Base-by-base conservation (phyloP, 164 flowering plant genomes). In the Taxillus chinensis region DNA sequence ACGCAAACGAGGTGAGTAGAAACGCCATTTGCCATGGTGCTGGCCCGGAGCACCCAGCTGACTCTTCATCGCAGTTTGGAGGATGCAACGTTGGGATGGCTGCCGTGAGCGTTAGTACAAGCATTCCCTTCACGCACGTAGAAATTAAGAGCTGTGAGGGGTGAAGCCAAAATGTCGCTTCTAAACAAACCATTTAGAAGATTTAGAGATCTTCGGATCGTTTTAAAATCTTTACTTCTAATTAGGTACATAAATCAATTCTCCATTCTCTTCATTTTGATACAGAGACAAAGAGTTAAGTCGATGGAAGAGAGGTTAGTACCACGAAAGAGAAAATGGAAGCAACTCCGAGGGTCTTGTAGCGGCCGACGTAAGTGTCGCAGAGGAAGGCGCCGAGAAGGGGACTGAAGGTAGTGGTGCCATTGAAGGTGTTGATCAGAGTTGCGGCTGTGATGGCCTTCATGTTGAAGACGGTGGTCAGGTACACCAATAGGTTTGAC, bases 321-420 rank as follows among this genome's bases (percentile, higher is more conserved):
- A 38, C 59, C 59, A 13, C 3, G 41, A 57, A 57, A 40, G 59
- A 57, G 59, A 41, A 5, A 38, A 57, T 3, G 3, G 59, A 57
- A 40, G 59, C 41, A 5, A 57, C 13, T 3, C 41, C 59, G 41
- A 57, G 59, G 16, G 41, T 57, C 41, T 38, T 38, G 16, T 57
- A 57, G 8, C 59, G 59, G 11, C 59, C 59, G 16, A 38, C 8
- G 59, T 38, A 57, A n/a, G 59, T 57, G 41, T 57, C 59, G 41
- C 41, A 57, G 41, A 57, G 59, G 41, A 57, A 57, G 5, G 59
- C 59, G 6, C 59, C 59, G 59, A 57, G 41, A 11, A 57, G 59
- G 59, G 59, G 59, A 14, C 41, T 38, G 59, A 57, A 57, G 59
- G 37, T 57, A 10, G 59, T 57, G 59, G 41, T 38, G 59, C 59